Conservation (phyloP, 768 basidiomycete species). For the Tylopilus vinaceipallidus region DNA sequence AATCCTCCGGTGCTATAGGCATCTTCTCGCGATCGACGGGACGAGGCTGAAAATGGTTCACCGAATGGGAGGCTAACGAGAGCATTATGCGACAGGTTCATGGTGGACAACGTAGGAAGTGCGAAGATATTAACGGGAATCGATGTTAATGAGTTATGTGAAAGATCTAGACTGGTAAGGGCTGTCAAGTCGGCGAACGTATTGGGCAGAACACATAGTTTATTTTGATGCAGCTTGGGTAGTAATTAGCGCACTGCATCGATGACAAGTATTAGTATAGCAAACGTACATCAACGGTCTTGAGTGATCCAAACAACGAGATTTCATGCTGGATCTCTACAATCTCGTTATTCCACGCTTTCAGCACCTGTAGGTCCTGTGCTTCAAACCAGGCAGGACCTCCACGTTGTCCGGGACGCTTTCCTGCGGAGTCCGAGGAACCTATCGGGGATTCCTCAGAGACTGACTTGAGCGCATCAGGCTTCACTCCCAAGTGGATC, state of each 20-base stretch:
- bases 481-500: conserved; percentile 72
- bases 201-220: conserved; percentile 56
- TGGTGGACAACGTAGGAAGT: conserved; percentile 59
- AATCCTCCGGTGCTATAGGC: conserved; percentile 48
- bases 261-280: not conserved
- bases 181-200: conserved; percentile 67
- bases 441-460: conserved; percentile 55
- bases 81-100: conserved; percentile 73
- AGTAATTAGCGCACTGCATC: not conserved
- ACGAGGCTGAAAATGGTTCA: conserved; percentile 45
- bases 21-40: conserved; percentile 23
- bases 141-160: conserved; percentile 62
- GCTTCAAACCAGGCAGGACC: conserved; percentile 77
- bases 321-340: conserved; percentile 79
- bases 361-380: conserved; percentile 72
- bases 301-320: conserved; percentile 79
- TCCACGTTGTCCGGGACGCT: conserved; percentile 41
- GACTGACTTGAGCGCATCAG: conserved; percentile 65
- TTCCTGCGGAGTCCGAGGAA: conserved; percentile 35
- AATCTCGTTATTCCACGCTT: conserved; percentile 81
- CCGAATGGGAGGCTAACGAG: conserved; percentile 61
- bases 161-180: conserved; percentile 69
- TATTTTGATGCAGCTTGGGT: conserved; percentile 72
- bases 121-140: conserved; percentile 66
- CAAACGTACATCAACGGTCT: conserved; percentile 68